These are phyloP conservation scores for Elsinoe perseae DNA, from an alignment of 2,329 filamentous ascomycete species.

Conservation along the genomic window DNA sequence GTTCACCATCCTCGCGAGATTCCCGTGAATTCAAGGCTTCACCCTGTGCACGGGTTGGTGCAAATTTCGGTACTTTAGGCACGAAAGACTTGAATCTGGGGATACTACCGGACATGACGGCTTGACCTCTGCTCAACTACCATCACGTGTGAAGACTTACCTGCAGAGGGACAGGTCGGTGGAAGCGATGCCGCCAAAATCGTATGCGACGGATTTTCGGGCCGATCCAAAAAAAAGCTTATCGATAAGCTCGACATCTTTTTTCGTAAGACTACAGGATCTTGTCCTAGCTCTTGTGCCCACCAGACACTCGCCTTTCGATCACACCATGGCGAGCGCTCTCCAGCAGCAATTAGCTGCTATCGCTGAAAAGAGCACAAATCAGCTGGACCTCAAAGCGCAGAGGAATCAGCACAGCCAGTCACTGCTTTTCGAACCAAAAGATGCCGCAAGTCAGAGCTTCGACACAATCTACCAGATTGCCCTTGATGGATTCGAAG, in stretches of 20 bases:
- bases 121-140: not conserved
- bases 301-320: not conserved
- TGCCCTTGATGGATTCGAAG: constrained; percentile 82
- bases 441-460: constrained; percentile 76
- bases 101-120: constrained; percentile 26
- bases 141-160: not conserved
- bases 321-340: constrained; percentile 61
- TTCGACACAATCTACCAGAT: constrained; percentile 83
- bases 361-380: constrained; percentile 82
- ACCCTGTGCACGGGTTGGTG: constrained; percentile 12
- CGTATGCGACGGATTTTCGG: not conserved
- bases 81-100: constrained; percentile 73
- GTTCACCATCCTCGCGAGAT: not conserved
- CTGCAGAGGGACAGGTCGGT: not conserved
- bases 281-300: not conserved
- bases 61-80: constrained; percentile 35
- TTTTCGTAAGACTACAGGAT: not conserved
- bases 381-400: constrained; percentile 84
- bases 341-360: constrained; percentile 90
- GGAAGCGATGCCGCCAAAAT: not conserved
- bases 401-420: constrained; percentile 88
- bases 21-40: not conserved
- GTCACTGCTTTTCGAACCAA: constrained; percentile 86
- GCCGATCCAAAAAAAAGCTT: constrained; percentile 3
- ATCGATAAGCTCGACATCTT: constrained; percentile 9